Conservation (phyloP, 495 filamentous ascomycete genomes). For the Elaphomyces granulatus region DNA sequence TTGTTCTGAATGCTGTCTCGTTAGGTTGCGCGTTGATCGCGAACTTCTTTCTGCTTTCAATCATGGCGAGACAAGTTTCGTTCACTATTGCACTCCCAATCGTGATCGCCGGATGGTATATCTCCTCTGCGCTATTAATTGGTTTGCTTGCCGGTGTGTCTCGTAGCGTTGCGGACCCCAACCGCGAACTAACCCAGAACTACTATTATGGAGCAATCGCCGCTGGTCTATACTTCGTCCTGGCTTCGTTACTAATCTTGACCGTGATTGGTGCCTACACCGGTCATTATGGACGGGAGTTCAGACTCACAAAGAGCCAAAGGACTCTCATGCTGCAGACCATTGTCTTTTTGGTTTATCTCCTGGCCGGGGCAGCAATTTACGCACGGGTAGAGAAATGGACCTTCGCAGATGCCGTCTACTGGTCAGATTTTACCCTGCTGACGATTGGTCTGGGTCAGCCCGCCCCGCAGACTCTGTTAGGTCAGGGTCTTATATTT, state of each 20-base stretch:
- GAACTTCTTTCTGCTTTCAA: slow-evolving; percentile 58
- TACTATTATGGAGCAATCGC: slow-evolving; percentile 75
- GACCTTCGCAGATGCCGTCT: slow-evolving; percentile 65
- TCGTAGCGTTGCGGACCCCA: neutral
- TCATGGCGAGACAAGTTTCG: slow-evolving; percentile 51
- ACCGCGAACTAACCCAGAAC: slow-evolving; percentile 37
- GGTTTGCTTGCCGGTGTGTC: slow-evolving; percentile 27
- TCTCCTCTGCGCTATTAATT: slow-evolving; percentile 52
- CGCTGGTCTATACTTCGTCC: slow-evolving; percentile 59
- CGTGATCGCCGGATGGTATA: slow-evolving; percentile 48
- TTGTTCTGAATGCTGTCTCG: slow-evolving; percentile 59
- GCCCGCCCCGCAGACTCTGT: slow-evolving; percentile 43
- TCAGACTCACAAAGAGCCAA: slow-evolving; percentile 57
- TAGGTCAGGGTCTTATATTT: slow-evolving; percentile 55
- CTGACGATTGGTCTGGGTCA: slow-evolving; percentile 77
- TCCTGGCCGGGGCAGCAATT: slow-evolving; percentile 57
- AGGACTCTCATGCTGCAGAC: slow-evolving; percentile 83
- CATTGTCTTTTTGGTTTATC: slow-evolving; percentile 60
- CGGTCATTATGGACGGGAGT: slow-evolving; percentile 53
- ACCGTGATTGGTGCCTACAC: slow-evolving; percentile 51
- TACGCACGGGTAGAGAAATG: slow-evolving; percentile 63
- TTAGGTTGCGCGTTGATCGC: slow-evolving; percentile 53
- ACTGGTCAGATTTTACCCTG: slow-evolving; percentile 72
- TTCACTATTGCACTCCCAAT: slow-evolving; percentile 49
- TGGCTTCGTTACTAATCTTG: slow-evolving; percentile 52